Percentiles rank a stretch among this genome's conserved stretches.
phyloP scores from a whole-genome alignment of 1,284 basidiomycete genomes.

The Sutorius eximius region DNA sequence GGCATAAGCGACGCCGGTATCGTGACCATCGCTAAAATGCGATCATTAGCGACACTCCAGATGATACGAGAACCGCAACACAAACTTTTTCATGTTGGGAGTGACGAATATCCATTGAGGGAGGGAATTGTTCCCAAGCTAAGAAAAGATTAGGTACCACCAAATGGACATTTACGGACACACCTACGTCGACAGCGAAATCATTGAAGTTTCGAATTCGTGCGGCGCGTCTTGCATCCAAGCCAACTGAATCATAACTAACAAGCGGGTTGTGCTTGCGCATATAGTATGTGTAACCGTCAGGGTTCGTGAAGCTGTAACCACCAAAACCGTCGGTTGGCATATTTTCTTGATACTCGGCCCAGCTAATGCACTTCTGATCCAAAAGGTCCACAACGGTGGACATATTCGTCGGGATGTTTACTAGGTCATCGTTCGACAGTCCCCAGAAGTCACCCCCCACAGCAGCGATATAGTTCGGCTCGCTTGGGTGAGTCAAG shows the following conservation, averaged over 20 bases:
- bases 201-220: conserved; percentile 67
- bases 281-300: conserved; percentile 49
- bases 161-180: conserved; percentile 40
- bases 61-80: neutral
- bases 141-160: conserved; percentile 15
- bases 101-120: conserved; percentile 65
- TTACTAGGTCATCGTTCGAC: conserved; percentile 45
- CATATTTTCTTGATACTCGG: conserved; percentile 60
- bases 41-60: neutral
- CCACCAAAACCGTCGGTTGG: conserved; percentile 52
- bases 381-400: conserved; percentile 67
- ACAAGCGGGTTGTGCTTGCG: conserved; percentile 63
- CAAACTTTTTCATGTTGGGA: conserved; percentile 47
- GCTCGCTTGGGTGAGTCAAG: conserved; percentile 64
- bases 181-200: conserved; percentile 50
- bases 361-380: conserved; percentile 56
- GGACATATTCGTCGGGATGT: conserved; percentile 44
- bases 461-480: conserved; percentile 54
- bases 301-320: conserved; percentile 47
- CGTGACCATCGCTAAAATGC: conserved; percentile 43
- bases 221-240: conserved; percentile 40
- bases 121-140: conserved; percentile 41
- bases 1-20: conserved; percentile 54
- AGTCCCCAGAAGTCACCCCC: conserved; percentile 61
- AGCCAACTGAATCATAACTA: conserved; percentile 50